Base-by-base conservation (phyloP, 2,329 filamentous ascomycete species). In the Aplosporella prunicola region DNA sequence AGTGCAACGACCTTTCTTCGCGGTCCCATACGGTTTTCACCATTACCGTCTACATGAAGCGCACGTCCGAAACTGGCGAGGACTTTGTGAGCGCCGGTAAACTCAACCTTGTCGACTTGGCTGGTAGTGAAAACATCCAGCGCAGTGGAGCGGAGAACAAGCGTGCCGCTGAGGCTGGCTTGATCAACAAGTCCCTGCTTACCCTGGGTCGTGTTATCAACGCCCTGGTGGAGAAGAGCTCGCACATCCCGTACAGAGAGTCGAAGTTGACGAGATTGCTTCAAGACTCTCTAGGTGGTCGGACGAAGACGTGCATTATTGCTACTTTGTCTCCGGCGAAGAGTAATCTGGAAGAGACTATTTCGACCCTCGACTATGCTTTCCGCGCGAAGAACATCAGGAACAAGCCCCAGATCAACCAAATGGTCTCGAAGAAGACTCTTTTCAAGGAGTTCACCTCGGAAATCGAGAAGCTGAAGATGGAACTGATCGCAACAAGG, bases 231-330 rank as follows among this genome's bases (percentile, higher is more conserved):
- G 93, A 98, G 56, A 81, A 80, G 51, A 80, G 79, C 56, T 72
- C 80, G 1, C 91, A 98, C 53, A 96, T 98, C 46, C 93, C 91
- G 1, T 82, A 82, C 60, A 73, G 91, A 51, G 93, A 98, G 62
- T 98, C 91, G 2, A 98, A 98, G 59, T 76, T 98, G 51, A 98
- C 91, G 2, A 78, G 91, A 14, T 67, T 98, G 4, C 68, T 98
- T 14, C 93, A 98, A 77, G 93, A 98, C 57, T 98, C 93, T 0
- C 74, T 98, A 0, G 91, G 91, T 44, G 91, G 91, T 3, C 78
- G 82, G 35, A 98, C 93, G 2, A 98, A 98, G 57, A 98, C 91
- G 0, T 98, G 91, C 66, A 98, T 98, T 47, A 96, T 98, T 52
- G 91, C 91, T 5, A 98, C 91, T 1, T 74, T 98, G 26, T 96